Evolutionary conservation across 1,284 basidiomycete species (phyloP), one percentile per base, ranked within the genome.

Genomic region (Cryptococcus maquisensis): DNA sequence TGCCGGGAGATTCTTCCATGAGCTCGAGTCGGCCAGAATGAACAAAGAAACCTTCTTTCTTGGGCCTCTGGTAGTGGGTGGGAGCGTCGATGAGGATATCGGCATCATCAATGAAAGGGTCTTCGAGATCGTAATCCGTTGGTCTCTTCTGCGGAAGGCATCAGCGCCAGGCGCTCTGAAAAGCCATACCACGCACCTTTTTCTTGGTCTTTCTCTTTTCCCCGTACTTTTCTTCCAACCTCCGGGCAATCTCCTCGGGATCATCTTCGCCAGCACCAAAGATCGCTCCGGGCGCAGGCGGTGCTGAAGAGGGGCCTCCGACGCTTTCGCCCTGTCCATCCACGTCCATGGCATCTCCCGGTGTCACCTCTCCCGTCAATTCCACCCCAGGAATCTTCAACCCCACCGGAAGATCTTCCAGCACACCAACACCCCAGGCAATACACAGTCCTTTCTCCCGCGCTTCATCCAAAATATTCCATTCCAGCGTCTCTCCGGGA

Each of bases 81-180:
- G 92, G 86, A 68, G 94, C 86, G 76, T 97, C 93, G 41, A 94
- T 79, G 20, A 84, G 85, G 52, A 96, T 81, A 71, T 98, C 94
- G 0, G 91, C 91, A 76, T 98, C 95, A 79, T 98, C 95, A 68
- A 98, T 97, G 77, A 98, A 98, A 0, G 90, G 88, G 76, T 98
- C 95, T 1, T 82, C 80, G 18, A 86, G 80, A 76, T 98, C 94
- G 79, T 98, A 98, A 68, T 87, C 68, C 61, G 88, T 86, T 74
- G 86, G 85, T 72, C 83, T 82, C 55, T 61, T 48, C 2, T 42
- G 18, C 47, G 47, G 5, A 32, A 10, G 6, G 10, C 10, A 10
- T 59, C 45, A 56, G 47, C 42, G 5, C 21, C n/a, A n/a, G 40
- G 44, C 41, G 28, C 9, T 10, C 6, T 5, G 16, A 5, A 4